Evolutionary conservation across 2,329 filamentous ascomycete genomes (phyloP).

Genomic region (Macrophomina phaseolina): DNA sequence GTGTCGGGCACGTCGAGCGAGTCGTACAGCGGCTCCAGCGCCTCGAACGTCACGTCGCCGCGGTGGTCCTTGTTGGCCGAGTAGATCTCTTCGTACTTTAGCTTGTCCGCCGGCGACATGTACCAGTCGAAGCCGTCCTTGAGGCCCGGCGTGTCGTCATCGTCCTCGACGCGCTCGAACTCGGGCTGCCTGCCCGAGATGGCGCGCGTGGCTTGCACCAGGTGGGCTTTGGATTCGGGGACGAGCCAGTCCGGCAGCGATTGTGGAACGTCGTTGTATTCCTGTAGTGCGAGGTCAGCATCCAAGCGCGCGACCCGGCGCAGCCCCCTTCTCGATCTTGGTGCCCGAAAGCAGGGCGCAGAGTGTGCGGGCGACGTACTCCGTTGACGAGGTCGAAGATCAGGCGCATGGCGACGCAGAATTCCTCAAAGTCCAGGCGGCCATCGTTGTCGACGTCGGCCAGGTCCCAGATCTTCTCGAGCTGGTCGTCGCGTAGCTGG

Average conservation of each 20-base stretch:
- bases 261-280: slow-evolving; percentile 80
- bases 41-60: slow-evolving; percentile 75
- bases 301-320: background rate
- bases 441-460: slow-evolving; percentile 97
- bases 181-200: slow-evolving; percentile 78
- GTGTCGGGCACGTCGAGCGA: slow-evolving; percentile 75
- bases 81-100: slow-evolving; percentile 98
- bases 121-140: slow-evolving; percentile 99
- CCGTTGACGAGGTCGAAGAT: slow-evolving; percentile 98
- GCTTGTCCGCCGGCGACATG: slow-evolving; percentile 89
- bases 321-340: background rate
- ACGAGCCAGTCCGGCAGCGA: slow-evolving; percentile 94
- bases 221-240: slow-evolving; percentile 72
- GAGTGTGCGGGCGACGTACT: slow-evolving; percentile 57
- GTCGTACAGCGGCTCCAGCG: slow-evolving; percentile 83
- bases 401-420: slow-evolving; percentile 97
- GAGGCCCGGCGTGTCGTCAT: slow-evolving; percentile 79
- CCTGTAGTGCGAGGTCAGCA: slow-evolving; percentile 56
- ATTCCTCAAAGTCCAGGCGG: slow-evolving; percentile 98
- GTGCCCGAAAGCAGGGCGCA: slow-evolving; percentile 7
- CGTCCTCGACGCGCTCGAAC: slow-evolving; percentile 81
- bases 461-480: slow-evolving; percentile 97
- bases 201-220: slow-evolving; percentile 48
- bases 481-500: slow-evolving; percentile 76
- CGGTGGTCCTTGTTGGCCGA: slow-evolving; percentile 86